Conservation (phyloP, 2,329 filamentous ascomycete species). For the Colletotrichum salicis region DNA sequence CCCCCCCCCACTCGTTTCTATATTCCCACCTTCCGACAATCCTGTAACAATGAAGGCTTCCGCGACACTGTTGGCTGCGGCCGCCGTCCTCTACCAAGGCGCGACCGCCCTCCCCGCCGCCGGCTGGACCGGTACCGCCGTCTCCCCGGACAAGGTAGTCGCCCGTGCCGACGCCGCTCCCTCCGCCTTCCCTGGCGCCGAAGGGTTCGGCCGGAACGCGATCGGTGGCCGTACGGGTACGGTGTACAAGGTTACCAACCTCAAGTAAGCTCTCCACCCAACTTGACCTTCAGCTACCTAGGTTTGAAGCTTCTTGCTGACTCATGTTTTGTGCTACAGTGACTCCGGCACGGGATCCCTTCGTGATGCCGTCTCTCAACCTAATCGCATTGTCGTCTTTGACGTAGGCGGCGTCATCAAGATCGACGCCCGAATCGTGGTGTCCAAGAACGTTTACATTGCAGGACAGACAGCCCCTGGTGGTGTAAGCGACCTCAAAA, state of each 20-base stretch:
- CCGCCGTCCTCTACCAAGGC: conserved; percentile 16
- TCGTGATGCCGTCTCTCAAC: conserved; percentile 59
- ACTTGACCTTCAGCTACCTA: background rate
- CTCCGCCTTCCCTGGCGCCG: conserved; percentile 60
- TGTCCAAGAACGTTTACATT: conserved; percentile 59
- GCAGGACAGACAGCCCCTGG: conserved; percentile 62
- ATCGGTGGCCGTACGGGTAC: conserved; percentile 57
- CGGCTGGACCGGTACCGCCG: conserved; percentile 12
- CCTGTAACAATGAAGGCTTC: conserved; percentile 23
- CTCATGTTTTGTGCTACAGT: conserved; percentile 31
- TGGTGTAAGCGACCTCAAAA: no score
- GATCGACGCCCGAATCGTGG: conserved; percentile 56
- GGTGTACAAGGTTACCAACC: conserved; percentile 60
- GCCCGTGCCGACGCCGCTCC: conserved; percentile 17
- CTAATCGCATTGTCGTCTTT: conserved; percentile 61
- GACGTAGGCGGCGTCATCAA: conserved; percentile 61
- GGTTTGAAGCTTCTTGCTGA: background rate
- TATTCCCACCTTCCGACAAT: background rate
- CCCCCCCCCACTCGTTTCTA: background rate
- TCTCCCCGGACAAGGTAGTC: conserved; percentile 10
- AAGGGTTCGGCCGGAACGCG: conserved; percentile 59
- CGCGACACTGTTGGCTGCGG: conserved; percentile 11
- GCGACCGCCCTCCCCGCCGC: conserved; percentile 14
- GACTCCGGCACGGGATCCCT: conserved; percentile 60
- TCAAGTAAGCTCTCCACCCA: conserved; percentile 43